Conservation (phyloP, 208 protist genomes). For the Leishmania aethiopica region DNA sequence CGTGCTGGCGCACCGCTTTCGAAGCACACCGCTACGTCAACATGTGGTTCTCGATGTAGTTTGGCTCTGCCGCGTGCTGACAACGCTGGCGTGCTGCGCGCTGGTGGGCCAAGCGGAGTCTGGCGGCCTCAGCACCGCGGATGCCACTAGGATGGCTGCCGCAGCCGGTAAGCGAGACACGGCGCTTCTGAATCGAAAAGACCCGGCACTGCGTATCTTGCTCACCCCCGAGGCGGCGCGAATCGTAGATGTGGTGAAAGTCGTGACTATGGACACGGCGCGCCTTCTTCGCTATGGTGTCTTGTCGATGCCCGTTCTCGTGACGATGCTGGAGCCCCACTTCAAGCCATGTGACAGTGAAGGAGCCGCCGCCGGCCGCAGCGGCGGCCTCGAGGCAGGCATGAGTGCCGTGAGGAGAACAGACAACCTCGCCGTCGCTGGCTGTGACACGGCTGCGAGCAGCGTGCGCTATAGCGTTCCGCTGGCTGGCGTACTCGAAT, state of each 20-base stretch:
- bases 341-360: background rate
- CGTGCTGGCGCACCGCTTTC: slow-evolving; percentile 62
- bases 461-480: slow-evolving; percentile 18
- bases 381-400: background rate
- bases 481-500: slow-evolving; percentile 25
- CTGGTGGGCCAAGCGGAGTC: slow-evolving; percentile 15
- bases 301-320: slow-evolving; percentile 22
- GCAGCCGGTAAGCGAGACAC: background rate
- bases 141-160: slow-evolving; percentile 3
- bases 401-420: background rate
- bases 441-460: background rate
- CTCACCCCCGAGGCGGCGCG: slow-evolving; percentile 17
- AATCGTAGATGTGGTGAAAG: slow-evolving; percentile 25
- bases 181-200: background rate
- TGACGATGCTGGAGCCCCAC: slow-evolving; percentile 27
- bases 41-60: slow-evolving; percentile 67
- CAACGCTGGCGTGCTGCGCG: slow-evolving; percentile 33
- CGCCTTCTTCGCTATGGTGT: slow-evolving; percentile 32
- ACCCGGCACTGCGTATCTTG: slow-evolving; percentile 18
- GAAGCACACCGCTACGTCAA: slow-evolving; percentile 48
- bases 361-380: background rate
- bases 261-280: slow-evolving; percentile 34
- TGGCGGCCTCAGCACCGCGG: background rate
- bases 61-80: slow-evolving; percentile 54
- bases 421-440: background rate